Evolutionary conservation across 2,329 filamentous ascomycete species (phyloP).

Genomic region (Penicillium sp.): DNA sequence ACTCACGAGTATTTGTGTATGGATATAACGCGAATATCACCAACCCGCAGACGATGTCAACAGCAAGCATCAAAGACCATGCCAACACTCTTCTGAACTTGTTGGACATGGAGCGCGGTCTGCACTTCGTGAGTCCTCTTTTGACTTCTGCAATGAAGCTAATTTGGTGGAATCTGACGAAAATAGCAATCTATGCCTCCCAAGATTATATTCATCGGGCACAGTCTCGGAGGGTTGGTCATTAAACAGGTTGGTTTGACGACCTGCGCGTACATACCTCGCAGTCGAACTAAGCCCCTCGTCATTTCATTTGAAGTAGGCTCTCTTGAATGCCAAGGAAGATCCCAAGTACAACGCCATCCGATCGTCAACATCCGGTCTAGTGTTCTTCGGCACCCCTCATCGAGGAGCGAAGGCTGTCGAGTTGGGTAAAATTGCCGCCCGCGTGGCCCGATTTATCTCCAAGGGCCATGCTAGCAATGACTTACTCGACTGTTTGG

Average conservation of each 20-base stretch:
- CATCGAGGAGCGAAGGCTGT: conserved; percentile 40
- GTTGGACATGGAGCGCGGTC: conserved; percentile 36
- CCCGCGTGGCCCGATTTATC: conserved; percentile 38
- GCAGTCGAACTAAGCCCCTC: neutral
- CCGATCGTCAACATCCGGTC: conserved; percentile 36
- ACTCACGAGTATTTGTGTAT: conserved; percentile 38
- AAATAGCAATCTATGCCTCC: conserved; percentile 27
- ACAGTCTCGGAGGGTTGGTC: conserved; percentile 38
- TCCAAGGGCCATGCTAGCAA: conserved; percentile 39
- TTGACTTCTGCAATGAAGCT: neutral
- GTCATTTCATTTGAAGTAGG: conserved; percentile 20
- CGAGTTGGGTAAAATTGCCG: conserved; percentile 39
- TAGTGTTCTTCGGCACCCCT: conserved; percentile 43
- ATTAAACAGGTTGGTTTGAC: conserved; percentile 39
- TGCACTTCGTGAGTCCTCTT: conserved; percentile 27
- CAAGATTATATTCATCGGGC: conserved; percentile 38
- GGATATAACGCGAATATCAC: conserved; percentile 40
- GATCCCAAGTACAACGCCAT: conserved; percentile 41
- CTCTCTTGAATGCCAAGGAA: conserved; percentile 40
- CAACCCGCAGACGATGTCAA: conserved; percentile 39
- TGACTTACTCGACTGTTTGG: conserved; percentile 35
- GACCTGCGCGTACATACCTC: neutral
- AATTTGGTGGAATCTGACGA: neutral
- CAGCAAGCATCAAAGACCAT: conserved; percentile 40
- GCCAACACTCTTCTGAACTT: conserved; percentile 40